Base-by-base conservation (phyloP, 257 asterid species). In the Fraxinus anomala region DNA sequence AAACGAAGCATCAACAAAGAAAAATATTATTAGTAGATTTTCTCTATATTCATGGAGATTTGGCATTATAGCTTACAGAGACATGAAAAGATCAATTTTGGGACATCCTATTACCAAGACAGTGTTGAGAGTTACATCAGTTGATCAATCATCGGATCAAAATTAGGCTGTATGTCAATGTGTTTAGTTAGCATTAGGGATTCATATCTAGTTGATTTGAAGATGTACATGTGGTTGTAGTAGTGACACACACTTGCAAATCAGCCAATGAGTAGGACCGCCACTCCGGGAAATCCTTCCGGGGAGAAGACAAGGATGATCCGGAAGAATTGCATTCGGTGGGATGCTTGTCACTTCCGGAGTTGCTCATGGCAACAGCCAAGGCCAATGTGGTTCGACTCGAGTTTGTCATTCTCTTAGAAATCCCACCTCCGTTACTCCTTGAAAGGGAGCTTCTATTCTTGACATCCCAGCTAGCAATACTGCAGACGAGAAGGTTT, bases 231-330 rank as follows among this genome's bases (percentile, higher is more conserved):
- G n/a, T n/a, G n/a, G n/a, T n/a, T n/a, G n/a, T n/a, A n/a, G n/a
- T n/a, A n/a, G n/a, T n/a, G n/a, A n/a, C n/a, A n/a, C n/a, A n/a
- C n/a, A n/a, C 87, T 16, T 86, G 94, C 76, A 92, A 80, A 84
- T 92, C 96, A 68, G 90, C 91, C 81, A 88, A 77, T 21, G 97
- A 91, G 68, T 85, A 88, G 0, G 97, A 91, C 73, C 93, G 84
- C 90, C 92, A 88, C 0, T 85, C 51, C 0, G 81, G 72, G 49
- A 87, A 86, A 73, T 76, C 84, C 75, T 77, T 73, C 70, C 31
- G 72, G 0, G 87, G 80, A 26, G 84, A 76, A 11, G 85, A 44
- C n/a, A 34, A 39, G 5, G 79, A 56, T 2, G 80, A 79, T 49
- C 79, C 85, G 4, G 17, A 33, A 10, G 76, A n/a, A 16, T 70